Evolutionary conservation across 164 flowering plant genomes (phyloP), one percentile per base, ranked within the genome.

Genomic region (Chloranthus sessilifolius): DNA sequence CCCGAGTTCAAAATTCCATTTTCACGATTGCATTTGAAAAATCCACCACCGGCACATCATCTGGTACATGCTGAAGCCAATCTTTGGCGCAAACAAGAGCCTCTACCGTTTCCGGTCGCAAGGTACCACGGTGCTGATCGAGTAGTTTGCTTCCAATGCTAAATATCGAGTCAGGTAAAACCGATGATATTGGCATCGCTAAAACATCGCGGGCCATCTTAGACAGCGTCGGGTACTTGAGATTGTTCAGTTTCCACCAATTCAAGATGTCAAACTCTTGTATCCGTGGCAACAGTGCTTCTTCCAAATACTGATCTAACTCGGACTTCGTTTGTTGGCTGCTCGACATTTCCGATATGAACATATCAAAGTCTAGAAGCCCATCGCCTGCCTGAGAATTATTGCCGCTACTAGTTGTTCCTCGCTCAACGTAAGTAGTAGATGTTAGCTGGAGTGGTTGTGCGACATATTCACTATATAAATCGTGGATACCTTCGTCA

Each of bases 401-500:
- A 43, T 24, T 12, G n/a, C 47, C 39, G 9, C 16, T 26, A 23
- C 43, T 29, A 22, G n/a, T 69, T 35, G 44, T 35, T 5, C 52
- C 79, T 15, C 54, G 78, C 33, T 74, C 85, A n/a, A 37, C 41
- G 38, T 54, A 67, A 37, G 63, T 46, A 3, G 71, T 65, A 3
- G n/a, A n/a, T n/a, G 73, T 54, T 8, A 55, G 59, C 28, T 73
- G 52, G 42, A 65, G 70, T 6, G 64, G 31, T 31, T 49, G 73
- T n/a, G 63, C 47, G 17, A 63, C 27, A 50, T 85, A 92, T 4
- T 88, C 88, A 42, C 63, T 54, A 54, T 65, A 92, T 6, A 92
- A 82, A 16, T 85, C 88, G 48, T 71, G 87, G 37, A 88, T 23
- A n/a, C 85, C 76, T 34, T 82, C 81, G 40, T 77, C 77, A 17